A percentile compares a stretch with the other conserved stretches of the same genome.
phyloP scores from a whole-genome alignment of 257 asterid genomes.

The Solanum appendiculatum region DNA sequence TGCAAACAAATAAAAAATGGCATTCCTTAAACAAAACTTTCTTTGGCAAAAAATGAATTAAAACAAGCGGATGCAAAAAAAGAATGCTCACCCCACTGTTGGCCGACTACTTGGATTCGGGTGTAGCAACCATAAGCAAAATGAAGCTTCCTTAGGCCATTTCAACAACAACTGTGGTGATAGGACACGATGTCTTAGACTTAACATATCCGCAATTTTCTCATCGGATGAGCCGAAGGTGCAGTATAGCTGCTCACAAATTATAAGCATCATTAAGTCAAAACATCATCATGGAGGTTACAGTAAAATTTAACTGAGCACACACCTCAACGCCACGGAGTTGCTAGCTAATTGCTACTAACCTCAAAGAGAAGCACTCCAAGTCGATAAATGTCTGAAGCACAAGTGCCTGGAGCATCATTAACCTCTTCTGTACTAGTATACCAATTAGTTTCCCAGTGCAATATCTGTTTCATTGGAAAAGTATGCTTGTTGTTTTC shows the following conservation, averaged over 20 bases:
- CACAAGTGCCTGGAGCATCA: slow-evolving; percentile 44
- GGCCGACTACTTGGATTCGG: slow-evolving; percentile 91
- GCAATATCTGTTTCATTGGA: slow-evolving; percentile 81
- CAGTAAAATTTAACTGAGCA: background rate
- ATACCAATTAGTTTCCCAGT: slow-evolving; percentile 80
- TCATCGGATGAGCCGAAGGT: slow-evolving; percentile 54
- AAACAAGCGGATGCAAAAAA: background rate
- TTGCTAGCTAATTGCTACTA: background rate
- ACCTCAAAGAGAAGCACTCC: slow-evolving; percentile 98
- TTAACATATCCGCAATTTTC: slow-evolving; percentile 69
- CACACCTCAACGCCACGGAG: background rate
- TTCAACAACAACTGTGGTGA: slow-evolving; percentile 90
- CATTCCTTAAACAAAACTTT: background rate
- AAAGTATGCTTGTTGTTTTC: slow-evolving; percentile 46
- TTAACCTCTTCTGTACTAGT: slow-evolving; percentile 65
- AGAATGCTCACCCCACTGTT: slow-evolving; percentile 45
- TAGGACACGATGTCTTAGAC: slow-evolving; percentile 80
- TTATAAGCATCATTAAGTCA: background rate
- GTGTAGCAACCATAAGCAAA: slow-evolving; percentile 91
- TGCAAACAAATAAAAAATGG: background rate
- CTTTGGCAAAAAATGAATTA: background rate
- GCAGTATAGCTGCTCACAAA: slow-evolving; percentile 65
- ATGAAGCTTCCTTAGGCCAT: slow-evolving; percentile 97
- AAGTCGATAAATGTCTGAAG: slow-evolving; percentile 82
- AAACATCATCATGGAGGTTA: background rate